Conservation (phyloP, 2,329 filamentous ascomycete species). For the Phialemonium atrogriseum region DNA sequence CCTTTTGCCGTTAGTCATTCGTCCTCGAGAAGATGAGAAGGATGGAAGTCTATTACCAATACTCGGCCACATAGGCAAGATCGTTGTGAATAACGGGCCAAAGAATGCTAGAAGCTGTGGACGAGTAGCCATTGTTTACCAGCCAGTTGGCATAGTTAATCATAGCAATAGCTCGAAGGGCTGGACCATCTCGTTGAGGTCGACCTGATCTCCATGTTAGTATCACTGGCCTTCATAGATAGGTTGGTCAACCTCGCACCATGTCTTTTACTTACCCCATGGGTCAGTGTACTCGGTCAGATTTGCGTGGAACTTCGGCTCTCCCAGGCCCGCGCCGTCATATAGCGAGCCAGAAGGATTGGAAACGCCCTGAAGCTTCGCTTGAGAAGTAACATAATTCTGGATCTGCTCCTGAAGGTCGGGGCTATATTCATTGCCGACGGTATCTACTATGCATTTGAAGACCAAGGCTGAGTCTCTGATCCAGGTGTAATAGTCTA, state of each 20-base stretch:
- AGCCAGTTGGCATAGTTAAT: constrained; percentile 68
- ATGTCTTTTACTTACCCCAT: constrained; percentile 52
- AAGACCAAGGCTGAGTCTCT: constrained; percentile 64
- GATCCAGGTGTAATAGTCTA: constrained; percentile 75
- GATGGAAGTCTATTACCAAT: constrained; percentile 49
- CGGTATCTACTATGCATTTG: constrained; percentile 60
- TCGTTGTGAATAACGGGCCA: constrained; percentile 75
- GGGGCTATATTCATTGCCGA: constrained; percentile 49
- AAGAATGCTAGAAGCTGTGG: constrained; percentile 44
- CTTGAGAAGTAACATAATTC: constrained; percentile 61
- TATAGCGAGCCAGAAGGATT: constrained; percentile 59
- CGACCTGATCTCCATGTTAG: constrained; percentile 34
- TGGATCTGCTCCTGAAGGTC: constrained; percentile 53
- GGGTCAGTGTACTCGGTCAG: constrained; percentile 53
- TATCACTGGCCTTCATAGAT: background rate
- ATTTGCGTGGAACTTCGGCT: constrained; percentile 66
- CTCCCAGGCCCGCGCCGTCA: constrained; percentile 51
- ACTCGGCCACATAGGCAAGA: constrained; percentile 64
- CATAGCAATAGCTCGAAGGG: constrained; percentile 65
- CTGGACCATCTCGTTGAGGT: constrained; percentile 72
- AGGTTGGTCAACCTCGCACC: constrained; percentile 1
- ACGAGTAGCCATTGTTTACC: constrained; percentile 54
- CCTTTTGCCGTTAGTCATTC: constrained; percentile 19
- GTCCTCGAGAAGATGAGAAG: background rate
- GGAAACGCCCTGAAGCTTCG: constrained; percentile 54